phyloP scores from a whole-genome alignment of 148 eudicot genomes.

The Diospyros lotus region DNA sequence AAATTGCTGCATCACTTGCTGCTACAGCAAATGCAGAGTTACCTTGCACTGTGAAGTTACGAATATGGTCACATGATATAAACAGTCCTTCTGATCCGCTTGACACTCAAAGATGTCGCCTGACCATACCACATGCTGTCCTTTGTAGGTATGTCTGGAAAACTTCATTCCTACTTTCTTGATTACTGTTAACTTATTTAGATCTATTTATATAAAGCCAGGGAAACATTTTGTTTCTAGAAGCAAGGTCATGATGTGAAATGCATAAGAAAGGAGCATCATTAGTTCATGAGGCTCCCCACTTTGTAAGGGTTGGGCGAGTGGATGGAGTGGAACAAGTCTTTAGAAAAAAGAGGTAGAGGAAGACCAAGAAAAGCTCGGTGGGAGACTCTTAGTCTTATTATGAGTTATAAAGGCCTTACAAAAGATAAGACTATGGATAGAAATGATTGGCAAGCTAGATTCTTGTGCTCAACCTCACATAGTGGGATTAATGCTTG shows the following conservation, averaged over 20 bases:
- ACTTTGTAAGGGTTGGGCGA: no score
- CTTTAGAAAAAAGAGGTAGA: no score
- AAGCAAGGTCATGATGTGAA: not conserved
- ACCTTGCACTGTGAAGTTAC: conserved; percentile 31
- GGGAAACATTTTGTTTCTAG: not conserved
- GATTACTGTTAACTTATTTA: not conserved
- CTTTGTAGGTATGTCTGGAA: conserved; percentile 20
- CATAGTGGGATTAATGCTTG: no score
- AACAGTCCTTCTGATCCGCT: conserved; percentile 19
- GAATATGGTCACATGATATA: conserved; percentile 27
- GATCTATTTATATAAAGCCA: not conserved
- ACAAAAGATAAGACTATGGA: not conserved
- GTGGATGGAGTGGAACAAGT: no score
- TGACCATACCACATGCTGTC: conserved; percentile 28
- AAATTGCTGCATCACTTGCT: conserved; percentile 23
- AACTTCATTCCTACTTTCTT: not conserved
- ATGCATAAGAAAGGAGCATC: not conserved
- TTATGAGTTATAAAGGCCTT: no score
- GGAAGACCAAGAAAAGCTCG: no score
- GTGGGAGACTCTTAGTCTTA: no score
- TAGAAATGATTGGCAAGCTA: no score
- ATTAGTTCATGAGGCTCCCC: no score
- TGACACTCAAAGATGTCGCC: conserved; percentile 17
- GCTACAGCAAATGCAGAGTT: conserved; percentile 26
- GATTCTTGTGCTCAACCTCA: not conserved